A percentile compares a stretch with the other conserved stretches of the same genome.
Conservation (phyloP, 176 grass and related monocot genomes). For the Zea mays region Zm-B73-REFERENCE-NAM-5.0 NC_050099.1:6284001-6284500, state of each 20-base stretch:
- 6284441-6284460: conserved; percentile 95
- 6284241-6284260: conserved; percentile 70
- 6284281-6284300: conserved; percentile 81
- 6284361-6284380: too few relatives aligned
- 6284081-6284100: conserved; percentile 72
- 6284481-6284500: conserved; percentile 92
- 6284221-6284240: conserved; percentile 73
- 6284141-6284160: conserved; percentile 86
- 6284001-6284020: conserved; percentile 19
- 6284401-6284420: conserved; percentile 90
- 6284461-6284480: conserved; percentile 95
- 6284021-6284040: conserved; percentile 24
- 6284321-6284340: conserved; percentile 89
- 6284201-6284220: conserved; percentile 64
- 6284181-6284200: conserved; percentile 41
- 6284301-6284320: conserved; percentile 91
- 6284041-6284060: not conserved
- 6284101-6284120: conserved; percentile 71
- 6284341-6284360: conserved; percentile 63
- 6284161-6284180: conserved; percentile 80
- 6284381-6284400: conserved; percentile 57
- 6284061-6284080: conserved; percentile 62
- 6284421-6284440: conserved; percentile 97
- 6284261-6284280: conserved; percentile 55
- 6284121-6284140: conserved; percentile 71